Evolutionary conservation across 345 rosid species (phyloP).

Genomic region (Citrus glauca): DNA sequence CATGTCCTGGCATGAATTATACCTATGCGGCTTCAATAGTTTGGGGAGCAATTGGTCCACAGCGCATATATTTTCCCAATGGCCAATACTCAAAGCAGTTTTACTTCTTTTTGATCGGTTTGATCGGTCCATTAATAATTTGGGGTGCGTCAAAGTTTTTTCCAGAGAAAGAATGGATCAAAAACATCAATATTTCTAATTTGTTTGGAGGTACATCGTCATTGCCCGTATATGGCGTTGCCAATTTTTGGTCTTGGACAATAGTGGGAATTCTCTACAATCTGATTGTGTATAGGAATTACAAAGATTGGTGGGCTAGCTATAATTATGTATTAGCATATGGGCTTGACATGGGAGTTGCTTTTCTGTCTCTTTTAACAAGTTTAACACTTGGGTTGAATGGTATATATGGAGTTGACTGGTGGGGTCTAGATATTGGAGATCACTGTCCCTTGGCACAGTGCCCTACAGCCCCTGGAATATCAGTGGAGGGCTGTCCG

Average conservation of each 20-base stretch:
- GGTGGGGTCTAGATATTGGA: neutral
- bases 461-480: too few relatives aligned
- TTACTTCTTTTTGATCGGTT: neutral
- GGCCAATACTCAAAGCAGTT: neutral
- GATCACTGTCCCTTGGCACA: too few relatives aligned
- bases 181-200: neutral
- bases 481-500: too few relatives aligned
- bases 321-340: neutral
- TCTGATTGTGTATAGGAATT: neutral
- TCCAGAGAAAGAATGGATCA: slow-evolving; percentile 11
- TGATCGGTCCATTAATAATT: neutral
- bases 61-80: neutral
- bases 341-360: neutral
- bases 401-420: neutral
- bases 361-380: neutral
- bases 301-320: slow-evolving; percentile 13
- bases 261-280: slow-evolving; percentile 3
- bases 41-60: neutral
- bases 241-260: neutral
- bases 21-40: neutral
- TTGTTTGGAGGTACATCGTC: neutral
- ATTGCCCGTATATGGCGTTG: neutral
- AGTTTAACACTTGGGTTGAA: neutral
- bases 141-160: neutral
- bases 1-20: neutral